These are phyloP conservation scores for Seiridium cupressi DNA, from an alignment of 2,329 filamentous ascomycete species.

Conservation along the genomic window DNA sequence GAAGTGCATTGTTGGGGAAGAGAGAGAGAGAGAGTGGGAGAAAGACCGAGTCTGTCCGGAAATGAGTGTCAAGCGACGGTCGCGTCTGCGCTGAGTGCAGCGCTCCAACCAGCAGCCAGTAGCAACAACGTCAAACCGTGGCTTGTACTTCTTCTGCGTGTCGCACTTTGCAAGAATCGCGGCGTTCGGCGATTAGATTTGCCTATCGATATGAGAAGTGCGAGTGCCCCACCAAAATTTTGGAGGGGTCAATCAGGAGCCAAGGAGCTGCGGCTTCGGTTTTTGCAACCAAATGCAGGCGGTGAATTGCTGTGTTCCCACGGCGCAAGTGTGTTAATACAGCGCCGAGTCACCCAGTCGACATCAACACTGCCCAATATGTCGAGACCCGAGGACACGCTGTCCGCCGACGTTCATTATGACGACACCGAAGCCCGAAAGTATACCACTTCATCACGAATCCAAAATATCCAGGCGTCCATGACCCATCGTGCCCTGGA, in stretches of 20 bases:
- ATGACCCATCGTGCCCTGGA: constrained; percentile 95
- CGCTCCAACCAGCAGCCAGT: no score
- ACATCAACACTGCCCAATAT: constrained; percentile 51
- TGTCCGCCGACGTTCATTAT: constrained; percentile 98
- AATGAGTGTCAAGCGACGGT: background rate
- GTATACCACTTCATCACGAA: constrained; percentile 95
- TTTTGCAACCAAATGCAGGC: background rate
- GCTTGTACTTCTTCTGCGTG: no score
- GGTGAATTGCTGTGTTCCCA: constrained; percentile 2
- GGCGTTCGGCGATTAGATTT: background rate
- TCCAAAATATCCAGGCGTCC: constrained; percentile 88
- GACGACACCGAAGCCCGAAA: constrained; percentile 93
- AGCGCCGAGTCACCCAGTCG: no score
- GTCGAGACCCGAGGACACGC: constrained; percentile 94
- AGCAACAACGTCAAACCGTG: no score
- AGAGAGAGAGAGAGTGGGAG: background rate
- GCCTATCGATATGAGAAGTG: background rate
- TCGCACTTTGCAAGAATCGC: background rate
- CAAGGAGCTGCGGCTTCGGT: background rate
- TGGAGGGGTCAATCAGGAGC: constrained; percentile 7
- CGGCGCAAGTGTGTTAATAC: no score
- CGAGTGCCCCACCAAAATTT: constrained; percentile 4
- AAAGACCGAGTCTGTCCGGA: background rate
- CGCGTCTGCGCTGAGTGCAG: no score
- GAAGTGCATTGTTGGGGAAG: background rate